Evolutionary conservation across 371 early-diverging fungal species (phyloP).

Genomic region (Zychaea mexicana): DNA sequence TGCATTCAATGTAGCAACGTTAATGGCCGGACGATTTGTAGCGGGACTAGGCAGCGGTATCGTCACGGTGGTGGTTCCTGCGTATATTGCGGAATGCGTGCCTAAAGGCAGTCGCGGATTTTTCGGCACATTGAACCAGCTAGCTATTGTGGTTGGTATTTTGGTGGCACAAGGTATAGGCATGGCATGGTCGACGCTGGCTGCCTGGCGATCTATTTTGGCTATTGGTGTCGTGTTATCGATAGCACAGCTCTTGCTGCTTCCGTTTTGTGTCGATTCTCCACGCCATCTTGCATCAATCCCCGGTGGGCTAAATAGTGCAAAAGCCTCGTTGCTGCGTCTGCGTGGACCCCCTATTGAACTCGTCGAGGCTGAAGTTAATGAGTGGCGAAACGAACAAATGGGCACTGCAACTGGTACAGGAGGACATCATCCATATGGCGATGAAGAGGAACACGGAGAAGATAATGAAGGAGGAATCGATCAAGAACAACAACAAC

Average conservation of each 20-base stretch:
- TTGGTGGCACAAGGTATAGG: slow-evolving; percentile 69
- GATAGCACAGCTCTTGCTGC: slow-evolving; percentile 59
- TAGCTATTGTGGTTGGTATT: slow-evolving; percentile 85
- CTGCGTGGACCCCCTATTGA: slow-evolving; percentile 54
- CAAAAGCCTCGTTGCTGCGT: slow-evolving; percentile 56
- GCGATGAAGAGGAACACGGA: slow-evolving; percentile 2
- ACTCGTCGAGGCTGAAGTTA: slow-evolving; percentile 67
- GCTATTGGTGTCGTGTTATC: slow-evolving; percentile 60
- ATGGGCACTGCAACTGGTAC: slow-evolving; percentile 2
- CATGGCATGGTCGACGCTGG: slow-evolving; percentile 56
- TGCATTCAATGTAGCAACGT: slow-evolving; percentile 43
- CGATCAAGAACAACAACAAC: slow-evolving; percentile 6
- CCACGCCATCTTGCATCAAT: slow-evolving; percentile 69
- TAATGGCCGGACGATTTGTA: slow-evolving; percentile 81
- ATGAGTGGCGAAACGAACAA: slow-evolving; percentile 60
- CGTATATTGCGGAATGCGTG: slow-evolving; percentile 87
- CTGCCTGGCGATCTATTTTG: slow-evolving; percentile 71
- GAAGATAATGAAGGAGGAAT: slow-evolving; percentile 14
- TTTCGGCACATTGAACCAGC: slow-evolving; percentile 82
- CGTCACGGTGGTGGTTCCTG: slow-evolving; percentile 82
- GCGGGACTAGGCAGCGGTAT: slow-evolving; percentile 87
- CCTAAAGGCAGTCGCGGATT: slow-evolving; percentile 75
- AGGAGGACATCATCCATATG: not conserved
- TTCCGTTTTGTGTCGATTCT: slow-evolving; percentile 80
- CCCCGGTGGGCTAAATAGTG: slow-evolving; percentile 53